These are phyloP conservation scores for Suillus lakei DNA, from an alignment of 768 basidiomycete genomes.

Conservation along the genomic window DNA sequence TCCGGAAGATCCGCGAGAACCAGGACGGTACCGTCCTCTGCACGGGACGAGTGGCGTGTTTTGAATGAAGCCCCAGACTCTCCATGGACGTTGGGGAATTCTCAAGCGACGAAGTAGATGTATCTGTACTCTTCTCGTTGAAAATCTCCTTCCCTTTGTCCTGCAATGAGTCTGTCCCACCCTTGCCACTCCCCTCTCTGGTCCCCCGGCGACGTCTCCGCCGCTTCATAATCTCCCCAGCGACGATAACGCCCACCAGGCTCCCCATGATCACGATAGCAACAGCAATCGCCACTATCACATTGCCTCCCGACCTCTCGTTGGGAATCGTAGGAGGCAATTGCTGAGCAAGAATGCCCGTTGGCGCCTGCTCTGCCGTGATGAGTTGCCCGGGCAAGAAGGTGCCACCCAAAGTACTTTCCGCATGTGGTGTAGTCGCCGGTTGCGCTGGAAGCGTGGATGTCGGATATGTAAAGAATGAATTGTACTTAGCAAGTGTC, in stretches of 20 bases:
- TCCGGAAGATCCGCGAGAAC: not conserved
- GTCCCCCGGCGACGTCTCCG: not conserved
- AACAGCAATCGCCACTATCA: conserved; percentile 26
- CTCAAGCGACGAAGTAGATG: not conserved
- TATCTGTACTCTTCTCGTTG: not conserved
- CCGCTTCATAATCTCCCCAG: conserved; percentile 30
- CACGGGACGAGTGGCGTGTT: not conserved
- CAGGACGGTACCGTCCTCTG: not conserved
- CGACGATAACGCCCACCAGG: conserved; percentile 30
- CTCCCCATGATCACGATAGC: conserved; percentile 31
- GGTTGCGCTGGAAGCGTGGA: not conserved
- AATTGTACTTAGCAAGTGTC: not conserved
- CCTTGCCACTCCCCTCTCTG: not conserved
- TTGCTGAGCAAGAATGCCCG: conserved; percentile 2
- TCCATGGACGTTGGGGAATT: not conserved
- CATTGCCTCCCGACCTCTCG: conserved; percentile 19
- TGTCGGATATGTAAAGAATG: not conserved
- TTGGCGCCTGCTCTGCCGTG: not conserved
- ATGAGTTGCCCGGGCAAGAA: not conserved
- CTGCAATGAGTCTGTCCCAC: not conserved
- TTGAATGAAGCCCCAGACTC: not conserved
- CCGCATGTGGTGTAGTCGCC: not conserved
- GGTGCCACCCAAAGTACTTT: not conserved
- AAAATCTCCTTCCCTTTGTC: not conserved
- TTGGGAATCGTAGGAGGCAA: not conserved